Base-by-base conservation (phyloP, 2,329 filamentous ascomycete genomes). In the Alternaria arborescens region DNA sequence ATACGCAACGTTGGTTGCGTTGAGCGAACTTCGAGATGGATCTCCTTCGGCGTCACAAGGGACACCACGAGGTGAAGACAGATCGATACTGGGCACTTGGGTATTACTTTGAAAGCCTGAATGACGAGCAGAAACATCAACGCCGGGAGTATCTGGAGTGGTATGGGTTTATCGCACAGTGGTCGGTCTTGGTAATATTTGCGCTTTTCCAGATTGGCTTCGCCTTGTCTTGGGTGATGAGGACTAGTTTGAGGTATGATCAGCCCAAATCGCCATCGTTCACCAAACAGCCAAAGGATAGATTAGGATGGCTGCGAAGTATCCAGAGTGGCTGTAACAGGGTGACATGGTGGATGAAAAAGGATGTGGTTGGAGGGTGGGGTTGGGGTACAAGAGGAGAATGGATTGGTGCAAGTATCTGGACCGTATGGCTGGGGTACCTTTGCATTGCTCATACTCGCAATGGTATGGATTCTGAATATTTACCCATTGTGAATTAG, bases 111-210 rank as follows among this genome's bases (percentile, higher is more conserved):
- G 73, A 84, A 38, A 79, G 79, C n/a, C 77, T 87, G 26, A 79
- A 81, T 12, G 75, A 82, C 14, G 77, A 81, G 26, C 82, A 87
- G 65, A 81, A 83, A 55, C 77, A 83, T 47, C 79, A 80, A 26
- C 81, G 87, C 36, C 81, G 86, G 34, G 77, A 82, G 24, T 71
- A 84, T 24, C 81, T 89, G n/a, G 83, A 87, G 68, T 77, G 77
- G 51, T 85, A 87, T 54, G 86, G 85, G 8, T 74, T 80, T n/a
- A 76, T 85, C 38, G 87, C 86, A 16, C 86, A 88, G 71, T 75
- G 82, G 62, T 87, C 86, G 1, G 79, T 83, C 5, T 60, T 88
- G 8, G 63, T 83, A 4, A 75, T 84, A 26, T 67, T 86, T 14
- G 65, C 79, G 4, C 60, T 81, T 3, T 81, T 82, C 50, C 81